Evolutionary conservation across 495 filamentous ascomycete species (phyloP), one percentile per base, ranked within the genome.

Genomic region (Aspergillus steynii): DNA sequence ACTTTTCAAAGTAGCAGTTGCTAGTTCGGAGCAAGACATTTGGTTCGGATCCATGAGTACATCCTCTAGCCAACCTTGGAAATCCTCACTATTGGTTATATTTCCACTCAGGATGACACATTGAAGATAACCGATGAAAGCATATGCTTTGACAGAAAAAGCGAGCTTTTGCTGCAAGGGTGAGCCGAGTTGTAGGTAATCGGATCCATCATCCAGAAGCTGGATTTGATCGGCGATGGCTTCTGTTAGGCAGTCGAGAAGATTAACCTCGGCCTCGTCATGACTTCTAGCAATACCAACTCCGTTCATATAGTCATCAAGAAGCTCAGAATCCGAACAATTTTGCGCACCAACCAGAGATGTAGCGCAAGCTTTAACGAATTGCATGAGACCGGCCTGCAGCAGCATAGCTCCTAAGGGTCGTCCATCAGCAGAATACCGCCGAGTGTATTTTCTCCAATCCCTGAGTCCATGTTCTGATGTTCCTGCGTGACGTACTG

Each of bases 361-460:
- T 7, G 89, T 88, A n/a, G 90, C 90, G 56, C 84, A 87, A 5
- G 91, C 86, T 56, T 91, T 88, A 29, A 96, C 80, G 52, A 98
- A 84, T 68, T 84, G 86, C 85, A 93, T 93, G 69, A 93, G 93
- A 55, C 86, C 90, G 67, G 89, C 86, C 69, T 93, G 92, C 15
- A 99, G 74, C 7, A 97, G 77, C 90, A 97, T 93, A n/a, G 92
- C 92, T 4, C 95, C 93, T 32, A 98, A 73, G 2, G 95, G 93
- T 15, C 90, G 85, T 12, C 89, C 90, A 58, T 84, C 80, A 8
- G 84, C 82, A 29, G 92, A 86, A 72, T 99, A 98, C 50, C 90
- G 88, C n/a, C 87, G 86, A 20, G 88, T 77, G 73, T 88, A 93
- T 61, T 85, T 83, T 69, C 87, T 94, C 95, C 95, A 99, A 55